Evolutionary conservation across 768 basidiomycete species (phyloP).

Genomic region (Lepiota venenata): DNA sequence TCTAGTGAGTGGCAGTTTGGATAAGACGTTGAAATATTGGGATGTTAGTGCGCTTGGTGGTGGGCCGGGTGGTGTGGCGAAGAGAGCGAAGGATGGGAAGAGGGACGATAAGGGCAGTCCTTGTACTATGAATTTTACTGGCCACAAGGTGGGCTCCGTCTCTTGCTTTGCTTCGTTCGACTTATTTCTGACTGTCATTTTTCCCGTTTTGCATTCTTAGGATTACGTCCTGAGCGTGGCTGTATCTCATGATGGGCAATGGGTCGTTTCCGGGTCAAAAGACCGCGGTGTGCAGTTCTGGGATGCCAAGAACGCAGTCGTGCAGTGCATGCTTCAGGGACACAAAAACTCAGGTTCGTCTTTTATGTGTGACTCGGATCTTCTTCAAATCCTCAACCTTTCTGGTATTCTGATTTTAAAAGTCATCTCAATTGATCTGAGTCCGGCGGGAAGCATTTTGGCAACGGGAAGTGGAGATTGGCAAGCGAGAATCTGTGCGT

Average conservation of each 20-base stretch:
- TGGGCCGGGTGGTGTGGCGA: slow-evolving; percentile 35
- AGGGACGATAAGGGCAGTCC: slow-evolving; percentile 38
- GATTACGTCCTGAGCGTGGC: slow-evolving; percentile 40
- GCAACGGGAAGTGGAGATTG: slow-evolving; percentile 33
- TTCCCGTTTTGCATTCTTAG: slow-evolving; percentile 47
- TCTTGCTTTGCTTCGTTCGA: too few relatives aligned
- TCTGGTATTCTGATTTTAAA: background rate
- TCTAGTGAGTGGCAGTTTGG: slow-evolving; percentile 84
- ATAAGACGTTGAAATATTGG: slow-evolving; percentile 83
- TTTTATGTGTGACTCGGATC: background rate
- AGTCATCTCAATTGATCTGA: slow-evolving; percentile 31
- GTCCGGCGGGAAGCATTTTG: slow-evolving; percentile 28
- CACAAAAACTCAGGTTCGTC: slow-evolving; percentile 24
- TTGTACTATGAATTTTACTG: slow-evolving; percentile 76
- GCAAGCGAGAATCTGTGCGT: slow-evolving; percentile 31
- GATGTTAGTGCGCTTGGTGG: slow-evolving; percentile 75
- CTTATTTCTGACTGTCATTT: slow-evolving; percentile 35
- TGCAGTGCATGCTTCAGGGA: slow-evolving; percentile 74
- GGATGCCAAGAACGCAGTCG: slow-evolving; percentile 54
- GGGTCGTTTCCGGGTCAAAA: slow-evolving; percentile 80
- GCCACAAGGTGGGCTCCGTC: slow-evolving; percentile 67
- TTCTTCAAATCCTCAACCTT: background rate
- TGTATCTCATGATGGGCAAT: slow-evolving; percentile 74
- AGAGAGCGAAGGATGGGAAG: slow-evolving; percentile 53
- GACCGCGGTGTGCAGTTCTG: slow-evolving; percentile 82